Base-by-base conservation (phyloP, 257 asterid genomes). In the Nemophila menziesii region DNA sequence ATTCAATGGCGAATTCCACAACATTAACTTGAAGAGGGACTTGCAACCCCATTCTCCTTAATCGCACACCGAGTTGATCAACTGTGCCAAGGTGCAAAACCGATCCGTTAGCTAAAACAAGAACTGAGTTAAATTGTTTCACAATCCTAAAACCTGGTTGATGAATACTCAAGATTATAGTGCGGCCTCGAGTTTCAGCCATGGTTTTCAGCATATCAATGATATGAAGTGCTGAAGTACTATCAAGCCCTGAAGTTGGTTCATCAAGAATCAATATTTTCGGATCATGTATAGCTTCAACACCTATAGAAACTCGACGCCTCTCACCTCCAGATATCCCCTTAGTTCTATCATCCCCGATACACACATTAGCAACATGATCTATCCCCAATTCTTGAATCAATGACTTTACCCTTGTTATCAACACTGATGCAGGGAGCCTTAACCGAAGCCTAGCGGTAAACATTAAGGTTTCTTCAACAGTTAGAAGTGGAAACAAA, bases 281-380 rank as follows among this genome's bases (percentile, higher is more conserved):
- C 1, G 97, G 97, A 20, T 73, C 89, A 54, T 89, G 97, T 11
- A 89, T 72, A 38, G 70, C 85, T 60, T 75, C 97, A 38, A 83
- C 86, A 0, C 95, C 97, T 15, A 89, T 89, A 2, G 97, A 89
- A 4, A 89, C 93, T 47, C 97, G 80, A 45, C 97, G 71, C 38
- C 90, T 61, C 55, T 89, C 97, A 0, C 97, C 97, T 1, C 97
- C 97, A 0, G 97, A 89, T 18, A 89, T 78, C 12, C 97, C 97
- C 10, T 95, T 66, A 17, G 64, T 78, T 10, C 82, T 43, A 21
- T 75, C 90, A 47, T 89, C 86, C 1, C 97, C 97, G 11, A 89
- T 78, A 1, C 93, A 47, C 5, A 64, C 69, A 3, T 52, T 56
- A 5, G 86, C 70, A 0, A 83, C 93, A 48, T 68, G 93, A 11